Evolutionary conservation across 1,284 basidiomycete species (phyloP), one percentile per base, ranked within the genome.

Genomic region (Austropuccinia psidii): DNA sequence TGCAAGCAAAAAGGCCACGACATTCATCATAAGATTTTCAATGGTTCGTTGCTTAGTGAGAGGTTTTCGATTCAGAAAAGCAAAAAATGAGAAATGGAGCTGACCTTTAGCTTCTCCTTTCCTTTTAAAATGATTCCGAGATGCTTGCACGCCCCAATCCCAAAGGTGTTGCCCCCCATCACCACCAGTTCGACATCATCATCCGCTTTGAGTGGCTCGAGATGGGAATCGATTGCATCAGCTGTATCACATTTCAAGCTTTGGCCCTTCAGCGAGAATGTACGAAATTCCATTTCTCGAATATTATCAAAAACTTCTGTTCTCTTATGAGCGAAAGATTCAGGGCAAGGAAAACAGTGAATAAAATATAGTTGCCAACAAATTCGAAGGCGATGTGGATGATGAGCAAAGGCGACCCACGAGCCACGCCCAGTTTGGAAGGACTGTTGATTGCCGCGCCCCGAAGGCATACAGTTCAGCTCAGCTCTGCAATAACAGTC

Each of bases 81-180:
- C 73, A 75, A 50, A 29, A 77, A 31, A 45, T 11, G 41, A 11
- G 11, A 45, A 11, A 45, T 45, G 21, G 37, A 47, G 76, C 83
- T 57, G 75, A 90, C 94, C 85, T 89, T 90, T 73, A 97, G 83
- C 1, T 82, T 83, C 64, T 85, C 84, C 57, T 91, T 88, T 78
- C 85, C 87, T 76, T 86, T 83, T 72, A 98, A 83, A 65, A 90
- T 89, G 62, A 89, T 88, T 66, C 89, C 93, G 52, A 98, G 86
- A 37, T 90, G 91, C 79, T 88, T 81, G 75, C 92, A 90, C 43
- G 95, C 95, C 79, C 91, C 93, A 33, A 96, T 87, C 69, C 96
- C 95, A 66, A 98, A 85, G n/a, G 93, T 95, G 82, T 98, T 98
- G 33, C 93, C 95, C 67, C 93, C 91, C 74, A 98, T 85, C 80